These are phyloP conservation scores for Plasmodium vivax DNA, from an alignment of 169 alveolate species.

Conservation along the genomic window DNA sequence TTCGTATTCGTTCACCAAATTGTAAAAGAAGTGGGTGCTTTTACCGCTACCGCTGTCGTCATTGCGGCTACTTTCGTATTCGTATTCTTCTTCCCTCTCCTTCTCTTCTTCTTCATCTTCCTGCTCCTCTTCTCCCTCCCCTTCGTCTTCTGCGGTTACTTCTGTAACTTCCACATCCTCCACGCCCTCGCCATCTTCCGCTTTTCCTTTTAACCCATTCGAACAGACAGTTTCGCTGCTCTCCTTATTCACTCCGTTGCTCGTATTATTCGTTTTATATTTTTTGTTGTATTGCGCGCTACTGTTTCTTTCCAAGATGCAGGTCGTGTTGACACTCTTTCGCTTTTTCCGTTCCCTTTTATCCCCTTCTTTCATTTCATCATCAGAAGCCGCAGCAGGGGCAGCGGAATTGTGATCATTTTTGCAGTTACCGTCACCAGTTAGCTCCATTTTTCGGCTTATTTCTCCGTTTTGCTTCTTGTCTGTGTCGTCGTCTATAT, in stretches of 20 bases:
- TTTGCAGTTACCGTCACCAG: background rate
- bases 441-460: background rate
- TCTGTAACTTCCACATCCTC: background rate
- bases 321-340: background rate
- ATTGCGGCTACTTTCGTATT: conserved; percentile 23
- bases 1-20: conserved; percentile 34
- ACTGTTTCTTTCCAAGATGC: background rate
- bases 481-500: background rate
- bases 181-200: background rate
- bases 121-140: background rate
- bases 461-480: background rate
- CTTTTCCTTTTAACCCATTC: background rate
- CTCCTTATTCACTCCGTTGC: background rate
- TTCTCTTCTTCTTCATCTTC: background rate
- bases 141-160: background rate
- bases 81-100: background rate
- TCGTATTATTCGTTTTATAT: background rate
- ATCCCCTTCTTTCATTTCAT: background rate
- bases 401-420: background rate
- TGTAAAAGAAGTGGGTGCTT: conserved; percentile 21
- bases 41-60: background rate
- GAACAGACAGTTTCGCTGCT: background rate
- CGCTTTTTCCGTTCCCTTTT: conserved; percentile 30
- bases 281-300: conserved; percentile 7
- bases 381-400: background rate